These are phyloP conservation scores for Yamadazyma taylorii DNA, from an alignment of 1,139 yeast genomes.

Conservation along the genomic window DNA sequence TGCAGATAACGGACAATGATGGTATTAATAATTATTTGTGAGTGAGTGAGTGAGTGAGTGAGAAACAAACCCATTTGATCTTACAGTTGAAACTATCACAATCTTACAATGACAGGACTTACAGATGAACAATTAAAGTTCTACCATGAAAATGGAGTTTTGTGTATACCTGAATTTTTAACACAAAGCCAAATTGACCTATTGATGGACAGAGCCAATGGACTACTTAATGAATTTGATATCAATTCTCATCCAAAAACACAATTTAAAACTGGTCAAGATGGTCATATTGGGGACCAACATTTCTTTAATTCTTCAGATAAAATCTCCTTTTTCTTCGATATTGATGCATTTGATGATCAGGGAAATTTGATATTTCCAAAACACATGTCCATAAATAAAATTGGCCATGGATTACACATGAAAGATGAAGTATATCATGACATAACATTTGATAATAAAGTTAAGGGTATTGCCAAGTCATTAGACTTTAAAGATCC, in stretches of 20 bases:
- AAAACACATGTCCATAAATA: slow-evolving; percentile 62
- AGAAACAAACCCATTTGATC: too few relatives aligned
- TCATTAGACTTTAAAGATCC: slow-evolving; percentile 62
- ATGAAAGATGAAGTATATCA: slow-evolving; percentile 49
- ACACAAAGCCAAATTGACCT: slow-evolving; percentile 35
- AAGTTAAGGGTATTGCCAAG: slow-evolving; percentile 52
- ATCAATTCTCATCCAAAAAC: slow-evolving; percentile 66
- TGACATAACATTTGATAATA: slow-evolving; percentile 50
- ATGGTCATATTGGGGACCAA: slow-evolving; percentile 69
- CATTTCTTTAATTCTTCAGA: slow-evolving; percentile 72
- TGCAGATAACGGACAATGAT: not conserved
- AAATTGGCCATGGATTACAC: slow-evolving; percentile 80
- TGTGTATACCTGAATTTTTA: slow-evolving; percentile 60
- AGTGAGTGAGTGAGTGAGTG: too few relatives aligned
- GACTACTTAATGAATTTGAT: slow-evolving; percentile 51
- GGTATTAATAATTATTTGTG: too few relatives aligned
- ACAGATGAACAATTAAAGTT: slow-evolving; percentile 41
- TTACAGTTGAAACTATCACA: too few relatives aligned
- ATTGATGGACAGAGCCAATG: slow-evolving; percentile 44
- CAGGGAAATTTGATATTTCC: slow-evolving; percentile 52
- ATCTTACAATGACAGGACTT: slow-evolving; percentile 12
- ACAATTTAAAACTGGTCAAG: slow-evolving; percentile 65
- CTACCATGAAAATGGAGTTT: slow-evolving; percentile 60
- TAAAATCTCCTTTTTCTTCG: slow-evolving; percentile 69
- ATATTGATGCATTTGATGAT: slow-evolving; percentile 64